Evolutionary conservation across 1,284 basidiomycete species (phyloP), one percentile per base, ranked within the genome.

Genomic region (Ustilago tritici): DNA sequence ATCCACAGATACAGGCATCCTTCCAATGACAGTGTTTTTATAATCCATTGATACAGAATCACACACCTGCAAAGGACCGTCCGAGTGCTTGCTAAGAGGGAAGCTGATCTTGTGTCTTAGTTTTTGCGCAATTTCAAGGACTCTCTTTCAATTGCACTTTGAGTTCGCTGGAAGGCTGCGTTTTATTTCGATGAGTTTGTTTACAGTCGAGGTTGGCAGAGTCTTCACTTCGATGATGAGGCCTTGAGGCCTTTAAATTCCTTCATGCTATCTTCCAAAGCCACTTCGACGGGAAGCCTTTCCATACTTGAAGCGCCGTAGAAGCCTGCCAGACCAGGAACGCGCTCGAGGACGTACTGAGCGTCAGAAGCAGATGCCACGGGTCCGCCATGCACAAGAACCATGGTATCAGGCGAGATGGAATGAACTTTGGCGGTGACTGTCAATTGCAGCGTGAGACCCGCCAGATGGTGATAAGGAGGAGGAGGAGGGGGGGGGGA

Each of bases 251-350:
- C 40, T 34, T 77, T 77, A 64, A 73, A 77, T 11, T 61, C 56
- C 36, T 67, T 50, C 70, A 77, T 73, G 61, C 67, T 68, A 14
- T 77, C 66, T 53, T 66, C 52, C 63, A 77, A 38, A 17, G 75
- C 75, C 23, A 57, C 55, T 56, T 77, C 70, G 58, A 77, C 75
- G n/a, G 75, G 75, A 5, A 77, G 70, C 5, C 75, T 38, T 40
- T 77, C 75, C 75, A 77, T 77, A 58, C 75, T 77, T 2, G 70
- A 73, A 3, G 75, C 75, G 28, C 75, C 75, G 28, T 77, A 77
- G 63, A 77, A 77, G 36, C 75, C 75, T n/a, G 75, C 70, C 1
- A 77, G 61, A n/a, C 63, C 63, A 2, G 60, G 38, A 17, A 73
- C 70, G 11, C 70, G 75, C 15, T 67, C 59, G 43, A 77, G 70